Evolutionary conservation across 208 protist genomes (phyloP).

Genomic region (Herpetomonas muscarum): DNA sequence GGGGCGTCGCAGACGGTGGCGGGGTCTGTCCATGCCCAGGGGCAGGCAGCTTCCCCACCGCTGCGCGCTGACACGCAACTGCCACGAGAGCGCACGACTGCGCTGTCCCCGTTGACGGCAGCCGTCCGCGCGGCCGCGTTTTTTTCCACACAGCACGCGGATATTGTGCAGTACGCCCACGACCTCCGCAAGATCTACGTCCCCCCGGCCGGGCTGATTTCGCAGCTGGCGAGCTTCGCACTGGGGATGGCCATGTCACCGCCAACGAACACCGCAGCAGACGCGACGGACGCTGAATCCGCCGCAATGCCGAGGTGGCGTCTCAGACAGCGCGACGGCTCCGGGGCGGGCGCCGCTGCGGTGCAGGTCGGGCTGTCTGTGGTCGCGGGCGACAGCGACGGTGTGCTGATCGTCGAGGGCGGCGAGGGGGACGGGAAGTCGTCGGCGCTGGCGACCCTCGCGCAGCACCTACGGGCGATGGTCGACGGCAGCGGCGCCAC

Average conservation of each 20-base stretch:
- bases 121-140: not conserved
- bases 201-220: conserved; percentile 44
- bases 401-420: conserved; percentile 61
- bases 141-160: conserved; percentile 7
- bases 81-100: no score
- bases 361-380: not conserved
- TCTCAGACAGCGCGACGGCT: not conserved
- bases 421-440: conserved; percentile 76
- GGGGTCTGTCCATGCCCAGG: no score
- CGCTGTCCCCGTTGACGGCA: no score
- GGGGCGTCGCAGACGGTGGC: conserved; percentile 8
- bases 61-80: no score
- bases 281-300: not conserved
- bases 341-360: not conserved
- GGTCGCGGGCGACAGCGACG: conserved; percentile 6
- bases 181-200: conserved; percentile 59
- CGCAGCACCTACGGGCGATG: conserved; percentile 29
- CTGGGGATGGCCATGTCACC: conserved; percentile 14
- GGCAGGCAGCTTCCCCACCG: no score
- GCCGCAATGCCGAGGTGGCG: not conserved
- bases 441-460: conserved; percentile 45
- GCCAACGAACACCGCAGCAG: not conserved
- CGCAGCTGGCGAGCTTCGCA: conserved; percentile 54
- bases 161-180: conserved; percentile 27
- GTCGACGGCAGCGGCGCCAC: not conserved